Evolutionary conservation across 306 rosid genomes (phyloP).

Genomic region (Cyclanthera cordifolia): DNA sequence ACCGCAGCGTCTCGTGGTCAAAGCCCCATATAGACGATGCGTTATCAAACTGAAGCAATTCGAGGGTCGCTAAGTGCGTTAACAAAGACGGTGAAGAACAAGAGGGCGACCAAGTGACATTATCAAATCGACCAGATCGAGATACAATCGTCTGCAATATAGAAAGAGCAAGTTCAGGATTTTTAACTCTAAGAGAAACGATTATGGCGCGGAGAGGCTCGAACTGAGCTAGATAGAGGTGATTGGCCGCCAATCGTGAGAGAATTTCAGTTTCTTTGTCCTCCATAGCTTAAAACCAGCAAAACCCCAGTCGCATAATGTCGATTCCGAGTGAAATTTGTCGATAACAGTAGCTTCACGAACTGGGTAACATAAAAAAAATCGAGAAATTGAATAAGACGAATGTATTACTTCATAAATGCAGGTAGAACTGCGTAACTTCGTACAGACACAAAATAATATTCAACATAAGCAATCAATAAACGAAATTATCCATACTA

Average conservation of each 20-base stretch:
- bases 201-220: conserved; percentile 77
- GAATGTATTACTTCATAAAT: neutral
- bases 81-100: conserved; percentile 76
- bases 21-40: conserved; percentile 62
- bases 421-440: no score
- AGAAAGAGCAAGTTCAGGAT: conserved; percentile 60
- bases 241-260: conserved; percentile 76
- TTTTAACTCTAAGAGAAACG: conserved; percentile 54
- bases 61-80: conserved; percentile 59
- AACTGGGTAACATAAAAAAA: neutral
- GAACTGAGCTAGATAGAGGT: conserved; percentile 70
- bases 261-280: conserved; percentile 69
- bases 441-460: no score
- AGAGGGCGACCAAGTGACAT: conserved; percentile 56
- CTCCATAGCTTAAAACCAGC: conserved; percentile 21
- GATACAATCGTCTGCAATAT: conserved; percentile 73
- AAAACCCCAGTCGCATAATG: neutral
- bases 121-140: conserved; percentile 57
- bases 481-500: no score
- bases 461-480: no score
- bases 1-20: conserved; percentile 54
- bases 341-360: neutral
- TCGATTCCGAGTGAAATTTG: neutral
- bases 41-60: conserved; percentile 53
- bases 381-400: neutral